Percentiles rank a stretch among this genome's conserved stretches.
Conservation (phyloP, 2,329 filamentous ascomycete species). For the Arthrobotrys megalospora region DNA sequence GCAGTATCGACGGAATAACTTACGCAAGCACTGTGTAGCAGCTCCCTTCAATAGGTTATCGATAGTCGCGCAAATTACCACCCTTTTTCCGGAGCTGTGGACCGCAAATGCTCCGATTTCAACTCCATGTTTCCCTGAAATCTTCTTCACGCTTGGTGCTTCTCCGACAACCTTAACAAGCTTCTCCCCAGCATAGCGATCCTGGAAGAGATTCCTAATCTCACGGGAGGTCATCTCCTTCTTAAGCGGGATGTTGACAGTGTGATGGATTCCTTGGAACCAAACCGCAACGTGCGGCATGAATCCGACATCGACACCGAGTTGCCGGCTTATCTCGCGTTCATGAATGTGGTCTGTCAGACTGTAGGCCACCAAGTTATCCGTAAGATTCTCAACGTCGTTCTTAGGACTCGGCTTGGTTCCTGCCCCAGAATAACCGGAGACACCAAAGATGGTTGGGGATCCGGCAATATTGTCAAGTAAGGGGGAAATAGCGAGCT, state of each 20-base stretch:
- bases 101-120: constrained; percentile 98
- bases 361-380: constrained; percentile 93
- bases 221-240: constrained; percentile 90
- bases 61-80: constrained; percentile 94
- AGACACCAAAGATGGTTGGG: constrained; percentile 90
- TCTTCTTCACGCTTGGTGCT: constrained; percentile 85
- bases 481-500: constrained; percentile 88
- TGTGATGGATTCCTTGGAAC: constrained; percentile 89
- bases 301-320: constrained; percentile 83
- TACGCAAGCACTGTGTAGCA: constrained; percentile 90
- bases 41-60: constrained; percentile 95
- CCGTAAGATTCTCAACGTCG: constrained; percentile 82
- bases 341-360: constrained; percentile 96
- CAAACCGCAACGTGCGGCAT: constrained; percentile 95
- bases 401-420: constrained; percentile 97
- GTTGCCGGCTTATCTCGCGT: constrained; percentile 85
- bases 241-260: constrained; percentile 89
- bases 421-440: constrained; percentile 93
- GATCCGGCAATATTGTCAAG: constrained; percentile 82
- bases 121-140: constrained; percentile 86
- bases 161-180: constrained; percentile 94
- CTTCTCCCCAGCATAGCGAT: constrained; percentile 94
- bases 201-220: constrained; percentile 94
- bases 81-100: constrained; percentile 87
- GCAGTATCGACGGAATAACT: constrained; percentile 68